Conservation (phyloP, 306 rosid genomes). For the Chamaecrista fasciculata region DNA sequence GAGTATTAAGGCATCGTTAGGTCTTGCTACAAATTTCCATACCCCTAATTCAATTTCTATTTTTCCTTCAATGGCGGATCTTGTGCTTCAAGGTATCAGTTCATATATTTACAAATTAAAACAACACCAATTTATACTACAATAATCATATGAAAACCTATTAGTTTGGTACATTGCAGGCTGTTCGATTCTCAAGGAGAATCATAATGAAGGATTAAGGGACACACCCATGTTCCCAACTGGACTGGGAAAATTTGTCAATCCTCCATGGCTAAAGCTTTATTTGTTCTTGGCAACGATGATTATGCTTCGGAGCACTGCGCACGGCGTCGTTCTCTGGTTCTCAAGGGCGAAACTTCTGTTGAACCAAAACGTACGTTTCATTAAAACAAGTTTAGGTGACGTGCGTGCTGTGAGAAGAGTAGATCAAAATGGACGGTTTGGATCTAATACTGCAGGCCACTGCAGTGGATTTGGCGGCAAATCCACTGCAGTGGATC, state of each 20-base stretch:
- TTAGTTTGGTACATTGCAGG: slow-evolving; percentile 28
- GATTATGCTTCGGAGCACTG: no score
- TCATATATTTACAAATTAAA: background rate
- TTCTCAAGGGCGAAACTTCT: no score
- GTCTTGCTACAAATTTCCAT: background rate
- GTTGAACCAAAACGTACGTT: no score
- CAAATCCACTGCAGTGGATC: no score
- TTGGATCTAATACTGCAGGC: no score
- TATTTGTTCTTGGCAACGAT: slow-evolving; percentile 39
- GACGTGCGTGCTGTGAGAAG: no score
- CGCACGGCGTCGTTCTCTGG: slow-evolving; percentile 26
- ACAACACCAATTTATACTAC: no score
- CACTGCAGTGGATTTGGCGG: no score
- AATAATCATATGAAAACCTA: background rate
- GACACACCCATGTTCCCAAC: slow-evolving; percentile 43
- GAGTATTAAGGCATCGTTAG: no score
- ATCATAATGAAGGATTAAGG: slow-evolving; percentile 15
- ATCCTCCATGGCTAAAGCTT: slow-evolving; percentile 50
- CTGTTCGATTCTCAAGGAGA: slow-evolving; percentile 45
- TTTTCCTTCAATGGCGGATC: slow-evolving; percentile 7
- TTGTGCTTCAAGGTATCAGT: slow-evolving; percentile 6
- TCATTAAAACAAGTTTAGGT: no score
- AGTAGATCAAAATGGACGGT: no score
- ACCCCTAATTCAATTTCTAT: background rate
- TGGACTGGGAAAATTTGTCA: slow-evolving; percentile 46